Conservation (phyloP, 306 rosid genomes). For the Hippophae rhamnoides region DNA sequence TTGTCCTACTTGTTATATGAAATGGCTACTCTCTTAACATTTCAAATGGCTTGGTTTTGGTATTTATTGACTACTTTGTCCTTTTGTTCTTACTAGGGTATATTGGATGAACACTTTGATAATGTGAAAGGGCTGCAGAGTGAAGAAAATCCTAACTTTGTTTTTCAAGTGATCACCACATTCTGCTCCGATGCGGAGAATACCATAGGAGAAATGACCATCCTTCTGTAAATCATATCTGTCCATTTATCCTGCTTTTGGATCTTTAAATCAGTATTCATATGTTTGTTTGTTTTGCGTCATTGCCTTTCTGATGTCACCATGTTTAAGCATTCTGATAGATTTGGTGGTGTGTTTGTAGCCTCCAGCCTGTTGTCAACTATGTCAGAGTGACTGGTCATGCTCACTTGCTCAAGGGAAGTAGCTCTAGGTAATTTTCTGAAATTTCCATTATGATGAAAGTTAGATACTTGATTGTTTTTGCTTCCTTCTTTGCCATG, state of each 20-base stretch:
- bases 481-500: too few relatives aligned
- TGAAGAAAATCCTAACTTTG: neutral
- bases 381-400: neutral
- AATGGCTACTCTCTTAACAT: too few relatives aligned
- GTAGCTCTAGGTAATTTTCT: slow-evolving; percentile 1
- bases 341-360: neutral
- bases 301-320: neutral
- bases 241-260: neutral
- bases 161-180: neutral
- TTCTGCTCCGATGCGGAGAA: neutral
- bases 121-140: neutral
- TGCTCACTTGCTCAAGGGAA: slow-evolving; percentile 1
- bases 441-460: too few relatives aligned
- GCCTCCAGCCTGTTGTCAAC: neutral
- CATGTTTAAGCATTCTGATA: neutral
- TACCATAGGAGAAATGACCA: neutral
- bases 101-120: neutral
- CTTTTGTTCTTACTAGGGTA: neutral
- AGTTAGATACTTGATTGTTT: too few relatives aligned
- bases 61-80: too few relatives aligned
- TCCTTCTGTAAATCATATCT: neutral
- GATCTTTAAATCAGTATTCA: neutral
- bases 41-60: too few relatives aligned
- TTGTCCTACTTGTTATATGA: too few relatives aligned
- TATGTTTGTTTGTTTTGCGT: neutral